A percentile compares a stretch with the other conserved stretches of the same genome.
These are phyloP conservation scores for Candida schatavii DNA, from an alignment of 805 yeast genomes.

Conservation along the genomic window DNA sequence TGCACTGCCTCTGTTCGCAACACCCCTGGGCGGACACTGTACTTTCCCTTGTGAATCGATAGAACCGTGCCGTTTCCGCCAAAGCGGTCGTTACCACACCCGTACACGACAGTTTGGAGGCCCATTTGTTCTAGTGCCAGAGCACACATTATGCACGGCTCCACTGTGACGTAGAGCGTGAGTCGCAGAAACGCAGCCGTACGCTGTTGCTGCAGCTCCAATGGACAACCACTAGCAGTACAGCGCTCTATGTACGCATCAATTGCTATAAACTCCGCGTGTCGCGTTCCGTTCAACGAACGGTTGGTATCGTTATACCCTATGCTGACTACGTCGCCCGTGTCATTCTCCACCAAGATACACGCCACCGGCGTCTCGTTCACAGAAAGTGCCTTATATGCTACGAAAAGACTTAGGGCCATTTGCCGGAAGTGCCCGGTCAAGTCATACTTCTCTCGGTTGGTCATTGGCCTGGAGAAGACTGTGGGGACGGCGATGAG, in stretches of 20 bases:
- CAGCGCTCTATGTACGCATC: constrained; percentile 25
- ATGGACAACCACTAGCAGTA: constrained; percentile 10
- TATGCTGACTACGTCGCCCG: constrained; percentile 54
- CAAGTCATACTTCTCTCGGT: constrained; percentile 9
- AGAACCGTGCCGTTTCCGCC: constrained; percentile 95
- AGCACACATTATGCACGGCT: constrained; percentile 98
- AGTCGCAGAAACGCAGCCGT: constrained; percentile 27
- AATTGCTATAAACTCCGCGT: constrained; percentile 89
- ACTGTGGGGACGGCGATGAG: too few relatives aligned
- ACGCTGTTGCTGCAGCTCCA: constrained; percentile 10
- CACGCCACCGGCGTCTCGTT: constrained; percentile 46
- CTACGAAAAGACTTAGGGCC: constrained; percentile 38
- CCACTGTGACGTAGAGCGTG: constrained; percentile 88
- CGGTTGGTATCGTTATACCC: constrained; percentile 88
- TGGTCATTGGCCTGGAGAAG: neutral
- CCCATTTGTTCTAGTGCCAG: constrained; percentile 81
- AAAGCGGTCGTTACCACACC: constrained; percentile 92
- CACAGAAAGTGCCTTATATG: constrained; percentile 32
- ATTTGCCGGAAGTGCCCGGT: constrained; percentile 23
- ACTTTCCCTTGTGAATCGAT: constrained; percentile 40
- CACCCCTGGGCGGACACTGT: constrained; percentile 72
- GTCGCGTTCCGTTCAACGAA: constrained; percentile 82
- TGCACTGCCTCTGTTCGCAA: constrained; percentile 79
- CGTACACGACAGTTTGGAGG: constrained; percentile 72
- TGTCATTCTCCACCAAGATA: constrained; percentile 25